These are phyloP conservation scores for Metschnikowia kofuensis DNA, from an alignment of 805 yeast species.

Conservation along the genomic window DNA sequence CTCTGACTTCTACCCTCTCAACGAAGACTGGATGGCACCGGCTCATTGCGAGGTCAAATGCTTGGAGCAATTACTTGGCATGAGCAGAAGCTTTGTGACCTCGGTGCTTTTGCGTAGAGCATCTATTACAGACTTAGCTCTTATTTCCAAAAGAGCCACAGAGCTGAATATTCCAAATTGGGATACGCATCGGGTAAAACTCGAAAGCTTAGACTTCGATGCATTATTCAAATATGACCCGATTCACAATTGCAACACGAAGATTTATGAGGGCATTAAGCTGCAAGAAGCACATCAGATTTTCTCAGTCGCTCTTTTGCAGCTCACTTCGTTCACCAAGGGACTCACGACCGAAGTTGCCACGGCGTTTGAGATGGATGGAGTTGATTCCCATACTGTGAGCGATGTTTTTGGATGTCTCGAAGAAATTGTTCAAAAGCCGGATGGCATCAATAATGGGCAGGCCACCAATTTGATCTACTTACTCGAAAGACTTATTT, in stretches of 20 bases:
- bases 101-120: slow-evolving; percentile 4
- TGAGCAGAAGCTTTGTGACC: background rate
- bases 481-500: slow-evolving; percentile 7
- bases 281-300: slow-evolving; percentile 4
- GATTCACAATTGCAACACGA: background rate
- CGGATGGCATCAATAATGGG: background rate
- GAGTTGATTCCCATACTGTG: slow-evolving; percentile 10
- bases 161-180: slow-evolving; percentile 5
- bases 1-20: slow-evolving; percentile 11
- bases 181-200: slow-evolving; percentile 2
- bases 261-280: background rate
- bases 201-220: slow-evolving; percentile 3
- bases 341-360: background rate
- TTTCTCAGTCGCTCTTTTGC: slow-evolving; percentile 15
- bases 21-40: slow-evolving; percentile 12
- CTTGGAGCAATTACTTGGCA: background rate
- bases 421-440: background rate
- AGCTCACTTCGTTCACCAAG: slow-evolving; percentile 15
- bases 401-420: slow-evolving; percentile 1
- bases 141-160: slow-evolving; percentile 2
- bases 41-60: slow-evolving; percentile 9
- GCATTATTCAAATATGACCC: slow-evolving; percentile 9
- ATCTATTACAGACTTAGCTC: slow-evolving; percentile 1
- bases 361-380: slow-evolving; percentile 4
- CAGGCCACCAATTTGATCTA: slow-evolving; percentile 6